Percentiles rank a stretch among this genome's conserved stretches.
Conservation (phyloP, 441 rosid genomes). For the Euphorbia celastroides region DNA sequence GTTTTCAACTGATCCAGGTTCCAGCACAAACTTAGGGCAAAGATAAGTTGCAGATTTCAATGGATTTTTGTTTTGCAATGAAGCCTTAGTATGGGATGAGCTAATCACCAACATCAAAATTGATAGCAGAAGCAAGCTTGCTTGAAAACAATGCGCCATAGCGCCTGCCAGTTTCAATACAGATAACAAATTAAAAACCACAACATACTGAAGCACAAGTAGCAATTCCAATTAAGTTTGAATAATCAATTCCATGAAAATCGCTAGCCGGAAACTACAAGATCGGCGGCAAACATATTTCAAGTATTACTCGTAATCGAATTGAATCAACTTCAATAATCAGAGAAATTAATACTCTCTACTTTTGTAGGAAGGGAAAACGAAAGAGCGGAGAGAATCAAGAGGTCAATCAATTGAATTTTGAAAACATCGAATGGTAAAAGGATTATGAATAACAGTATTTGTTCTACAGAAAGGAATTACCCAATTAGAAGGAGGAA, state of each 20-base stretch:
- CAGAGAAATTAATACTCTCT: not conserved
- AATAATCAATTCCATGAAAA: not conserved
- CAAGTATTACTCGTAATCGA: not conserved
- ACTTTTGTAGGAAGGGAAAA: not conserved
- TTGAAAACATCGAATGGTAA: not conserved
- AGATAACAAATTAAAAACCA: not conserved
- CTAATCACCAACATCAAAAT: slow-evolving; percentile 21
- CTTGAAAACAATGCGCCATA: slow-evolving; percentile 25
- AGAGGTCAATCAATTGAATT: not conserved
- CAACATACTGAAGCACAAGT: too few species aligned
- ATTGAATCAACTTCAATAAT: not conserved
- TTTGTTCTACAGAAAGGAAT: not conserved
- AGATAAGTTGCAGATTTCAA: slow-evolving; percentile 51
- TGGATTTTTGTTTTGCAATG: slow-evolving; percentile 18
- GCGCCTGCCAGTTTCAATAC: slow-evolving; percentile 26
- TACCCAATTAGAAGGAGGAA: not conserved
- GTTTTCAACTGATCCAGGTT: slow-evolving; percentile 72
- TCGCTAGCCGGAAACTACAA: not conserved
- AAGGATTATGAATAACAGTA: not conserved
- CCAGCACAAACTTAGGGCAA: slow-evolving; percentile 56
- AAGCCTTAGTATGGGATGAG: slow-evolving; percentile 25
- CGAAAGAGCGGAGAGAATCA: not conserved
- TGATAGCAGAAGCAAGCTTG: slow-evolving; percentile 29
- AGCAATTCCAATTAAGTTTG: not conserved
- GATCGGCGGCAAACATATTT: not conserved